Conservation (phyloP, 2,329 filamentous ascomycete genomes). For the Ophiosphaerella korrae region DNA sequence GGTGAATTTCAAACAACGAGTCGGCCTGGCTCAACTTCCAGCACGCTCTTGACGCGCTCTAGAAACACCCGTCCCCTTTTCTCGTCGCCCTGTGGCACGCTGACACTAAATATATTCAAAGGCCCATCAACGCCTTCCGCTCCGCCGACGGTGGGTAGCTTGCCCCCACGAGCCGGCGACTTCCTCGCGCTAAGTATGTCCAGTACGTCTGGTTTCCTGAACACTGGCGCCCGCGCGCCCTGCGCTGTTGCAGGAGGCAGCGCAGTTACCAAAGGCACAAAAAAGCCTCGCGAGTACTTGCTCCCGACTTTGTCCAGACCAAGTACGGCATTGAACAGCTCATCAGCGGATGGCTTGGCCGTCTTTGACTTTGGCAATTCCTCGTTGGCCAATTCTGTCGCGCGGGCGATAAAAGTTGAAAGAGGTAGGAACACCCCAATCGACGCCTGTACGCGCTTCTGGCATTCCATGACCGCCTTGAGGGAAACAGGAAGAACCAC, state of each 20-base stretch:
- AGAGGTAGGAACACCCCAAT: constrained; percentile 82
- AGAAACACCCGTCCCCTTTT: constrained; percentile 81
- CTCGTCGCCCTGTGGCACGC: constrained; percentile 79
- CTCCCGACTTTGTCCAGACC: constrained; percentile 65
- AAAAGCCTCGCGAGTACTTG: constrained; percentile 64
- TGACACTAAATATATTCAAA: constrained; percentile 80
- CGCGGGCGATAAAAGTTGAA: constrained; percentile 84
- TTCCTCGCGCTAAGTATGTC: constrained; percentile 67
- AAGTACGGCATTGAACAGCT: constrained; percentile 88
- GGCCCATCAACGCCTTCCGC: constrained; percentile 52
- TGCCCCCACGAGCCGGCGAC: constrained; percentile 33
- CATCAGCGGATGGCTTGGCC: constrained; percentile 71
- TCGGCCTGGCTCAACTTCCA: constrained; percentile 55
- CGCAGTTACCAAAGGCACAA: constrained; percentile 70
- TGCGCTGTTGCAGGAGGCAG: constrained; percentile 35
- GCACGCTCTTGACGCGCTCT: constrained; percentile 79
- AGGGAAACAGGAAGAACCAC: constrained; percentile 80
- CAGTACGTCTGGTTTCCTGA: constrained; percentile 74
- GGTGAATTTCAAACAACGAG: constrained; percentile 40
- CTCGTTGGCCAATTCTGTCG: constrained; percentile 85
- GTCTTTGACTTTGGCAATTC: constrained; percentile 72
- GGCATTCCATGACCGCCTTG: constrained; percentile 75
- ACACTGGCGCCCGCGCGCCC: constrained; percentile 43
- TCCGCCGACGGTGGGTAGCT: constrained; percentile 26
- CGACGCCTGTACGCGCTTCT: constrained; percentile 77